Evolutionary conservation across 2,329 filamentous ascomycete genomes (phyloP).

Genomic region (Byssochlamys sp.): DNA sequence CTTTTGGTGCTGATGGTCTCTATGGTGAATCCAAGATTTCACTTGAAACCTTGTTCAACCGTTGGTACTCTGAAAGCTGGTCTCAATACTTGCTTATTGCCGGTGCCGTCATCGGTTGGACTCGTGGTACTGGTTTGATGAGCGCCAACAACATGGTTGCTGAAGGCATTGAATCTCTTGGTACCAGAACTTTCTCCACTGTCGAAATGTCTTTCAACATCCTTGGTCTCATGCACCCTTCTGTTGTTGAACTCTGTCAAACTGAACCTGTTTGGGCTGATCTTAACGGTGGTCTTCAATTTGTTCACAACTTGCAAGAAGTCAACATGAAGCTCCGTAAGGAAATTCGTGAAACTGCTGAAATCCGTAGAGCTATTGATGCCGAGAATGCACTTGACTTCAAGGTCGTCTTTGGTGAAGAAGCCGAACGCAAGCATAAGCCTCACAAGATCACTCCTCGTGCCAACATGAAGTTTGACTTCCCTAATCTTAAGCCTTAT

Average conservation of each 20-base stretch:
- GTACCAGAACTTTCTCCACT: slow-evolving; percentile 95
- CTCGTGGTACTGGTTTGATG: slow-evolving; percentile 95
- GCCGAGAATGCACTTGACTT: slow-evolving; percentile 95
- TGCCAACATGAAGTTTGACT: slow-evolving; percentile 96
- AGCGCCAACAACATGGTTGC: slow-evolving; percentile 94
- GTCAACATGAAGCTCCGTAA: slow-evolving; percentile 88
- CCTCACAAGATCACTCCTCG: slow-evolving; percentile 88
- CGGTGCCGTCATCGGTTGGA: slow-evolving; percentile 97
- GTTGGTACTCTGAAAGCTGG: slow-evolving; percentile 97
- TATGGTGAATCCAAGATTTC: slow-evolving; percentile 98
- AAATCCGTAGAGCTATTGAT: slow-evolving; percentile 82
- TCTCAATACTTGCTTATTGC: slow-evolving; percentile 95
- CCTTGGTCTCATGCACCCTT: slow-evolving; percentile 86
- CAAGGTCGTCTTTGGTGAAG: slow-evolving; percentile 89
- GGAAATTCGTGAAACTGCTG: slow-evolving; percentile 88
- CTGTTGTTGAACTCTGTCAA: slow-evolving; percentile 91
- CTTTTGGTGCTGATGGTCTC: slow-evolving; percentile 92
- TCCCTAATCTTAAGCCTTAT: slow-evolving; percentile 80
- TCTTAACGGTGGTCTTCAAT: slow-evolving; percentile 93
- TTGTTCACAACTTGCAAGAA: slow-evolving; percentile 89
- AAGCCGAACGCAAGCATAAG: slow-evolving; percentile 85
- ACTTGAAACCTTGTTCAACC: slow-evolving; percentile 93
- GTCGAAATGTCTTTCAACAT: slow-evolving; percentile 99
- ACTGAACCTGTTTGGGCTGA: slow-evolving; percentile 91
- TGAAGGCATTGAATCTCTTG: slow-evolving; percentile 90